These are phyloP conservation scores for Hsuehochloa calcarea DNA, from an alignment of 176 grass and related monocot species.

Conservation along the genomic window DNA sequence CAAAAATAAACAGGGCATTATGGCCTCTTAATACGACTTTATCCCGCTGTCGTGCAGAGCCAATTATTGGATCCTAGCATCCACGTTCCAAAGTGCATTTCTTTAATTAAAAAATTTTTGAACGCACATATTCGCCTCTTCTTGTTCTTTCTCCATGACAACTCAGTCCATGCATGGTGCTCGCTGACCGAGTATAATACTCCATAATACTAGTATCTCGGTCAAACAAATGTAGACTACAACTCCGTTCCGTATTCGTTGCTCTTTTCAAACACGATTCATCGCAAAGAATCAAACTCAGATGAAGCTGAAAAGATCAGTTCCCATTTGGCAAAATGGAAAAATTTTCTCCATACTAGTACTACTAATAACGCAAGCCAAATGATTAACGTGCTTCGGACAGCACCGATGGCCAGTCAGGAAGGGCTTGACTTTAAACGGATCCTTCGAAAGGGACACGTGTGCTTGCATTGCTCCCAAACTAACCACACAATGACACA, in stretches of 20 bases:
- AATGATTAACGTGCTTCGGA: background rate
- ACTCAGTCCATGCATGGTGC: background rate
- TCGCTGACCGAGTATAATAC: conserved; percentile 21
- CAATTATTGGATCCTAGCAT: conserved; percentile 31
- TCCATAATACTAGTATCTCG: background rate
- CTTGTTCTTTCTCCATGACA: conserved; percentile 3
- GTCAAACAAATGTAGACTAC: background rate
- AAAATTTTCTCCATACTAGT: background rate
- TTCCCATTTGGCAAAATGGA: too few species aligned
- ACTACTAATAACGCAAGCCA: background rate
- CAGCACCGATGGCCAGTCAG: background rate
- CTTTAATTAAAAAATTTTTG: background rate
- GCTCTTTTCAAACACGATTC: too few species aligned
- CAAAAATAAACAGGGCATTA: background rate
- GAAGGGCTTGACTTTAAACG: conserved; percentile 25
- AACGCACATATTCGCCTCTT: conserved; percentile 6
- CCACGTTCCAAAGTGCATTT: conserved; percentile 4
- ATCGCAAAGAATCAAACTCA: too few species aligned
- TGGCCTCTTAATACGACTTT: conserved; percentile 15
- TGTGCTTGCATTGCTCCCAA: conserved; percentile 22
- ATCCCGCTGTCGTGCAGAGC: conserved; percentile 31
- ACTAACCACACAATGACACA: background rate
- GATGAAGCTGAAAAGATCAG: too few species aligned
- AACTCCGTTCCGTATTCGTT: too few species aligned
- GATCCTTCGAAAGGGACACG: conserved; percentile 18